These are phyloP conservation scores for Peronosclerospora sorghi DNA, from an alignment of 352 stramenopile genomes.

Conservation along the genomic window DNA sequence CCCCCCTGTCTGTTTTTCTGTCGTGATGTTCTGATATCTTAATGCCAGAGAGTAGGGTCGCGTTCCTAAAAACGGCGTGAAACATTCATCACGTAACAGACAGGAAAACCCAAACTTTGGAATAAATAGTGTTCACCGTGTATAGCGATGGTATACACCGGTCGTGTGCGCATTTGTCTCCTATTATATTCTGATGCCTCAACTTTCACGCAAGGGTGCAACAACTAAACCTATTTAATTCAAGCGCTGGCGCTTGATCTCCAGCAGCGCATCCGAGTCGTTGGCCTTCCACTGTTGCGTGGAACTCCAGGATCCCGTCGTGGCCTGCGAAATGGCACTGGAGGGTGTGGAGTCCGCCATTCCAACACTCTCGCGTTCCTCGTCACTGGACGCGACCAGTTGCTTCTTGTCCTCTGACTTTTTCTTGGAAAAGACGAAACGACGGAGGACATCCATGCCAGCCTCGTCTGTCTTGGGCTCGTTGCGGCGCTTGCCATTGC, in stretches of 20 bases:
- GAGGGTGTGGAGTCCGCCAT: constrained; percentile 25
- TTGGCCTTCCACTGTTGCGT: constrained; percentile 24
- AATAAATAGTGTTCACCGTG: constrained; percentile 19
- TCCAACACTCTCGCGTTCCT: constrained; percentile 30
- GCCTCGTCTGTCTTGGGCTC: constrained; percentile 79
- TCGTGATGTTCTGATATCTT: too few species aligned
- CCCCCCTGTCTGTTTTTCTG: too few species aligned
- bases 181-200: constrained; percentile 28
- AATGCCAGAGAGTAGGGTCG: too few species aligned
- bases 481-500: constrained; percentile 63
- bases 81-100: too few species aligned
- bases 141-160: constrained; percentile 24
- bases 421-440: constrained; percentile 79
- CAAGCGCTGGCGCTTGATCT: constrained; percentile 36
- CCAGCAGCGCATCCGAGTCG: constrained; percentile 24
- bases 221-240: constrained; percentile 33
- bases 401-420: constrained; percentile 47
- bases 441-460: constrained; percentile 72
- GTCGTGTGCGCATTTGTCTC: constrained; percentile 13
- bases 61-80: too few species aligned
- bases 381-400: constrained; percentile 9
- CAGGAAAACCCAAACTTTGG: too few species aligned
- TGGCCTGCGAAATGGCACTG: constrained; percentile 15
- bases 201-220: constrained; percentile 24
- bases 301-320: constrained; percentile 24